phyloP scores from a whole-genome alignment of 352 stramenopile genomes.

The Globisporangium cystogenes region DNA sequence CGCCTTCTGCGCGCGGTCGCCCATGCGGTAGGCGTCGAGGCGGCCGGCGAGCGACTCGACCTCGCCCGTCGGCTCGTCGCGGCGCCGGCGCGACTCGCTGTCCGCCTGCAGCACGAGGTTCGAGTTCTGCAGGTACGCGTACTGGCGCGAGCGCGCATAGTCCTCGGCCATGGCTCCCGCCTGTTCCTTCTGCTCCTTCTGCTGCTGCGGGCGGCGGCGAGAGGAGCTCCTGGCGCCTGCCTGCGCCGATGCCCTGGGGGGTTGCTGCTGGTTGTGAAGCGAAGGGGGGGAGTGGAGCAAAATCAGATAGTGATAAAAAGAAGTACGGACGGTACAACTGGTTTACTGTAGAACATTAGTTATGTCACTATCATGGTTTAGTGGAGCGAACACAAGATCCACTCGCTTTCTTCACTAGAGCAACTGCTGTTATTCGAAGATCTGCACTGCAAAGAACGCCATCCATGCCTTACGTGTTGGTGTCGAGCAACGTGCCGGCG shows the following conservation, averaged over 20 bases:
- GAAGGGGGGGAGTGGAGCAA: too few relatives aligned
- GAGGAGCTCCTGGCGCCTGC: too few relatives aligned
- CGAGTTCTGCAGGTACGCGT: constrained; percentile 92
- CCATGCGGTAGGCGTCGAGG: constrained; percentile 80
- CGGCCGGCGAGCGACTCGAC: constrained; percentile 80
- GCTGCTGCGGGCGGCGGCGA: too few relatives aligned
- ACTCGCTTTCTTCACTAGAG: not conserved
- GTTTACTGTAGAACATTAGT: too few relatives aligned
- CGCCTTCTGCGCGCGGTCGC: constrained; percentile 73
- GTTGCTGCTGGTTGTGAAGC: not conserved
- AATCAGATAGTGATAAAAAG: too few relatives aligned
- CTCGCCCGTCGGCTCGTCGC: constrained; percentile 82
- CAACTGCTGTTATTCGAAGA: too few relatives aligned
- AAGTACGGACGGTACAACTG: too few relatives aligned
- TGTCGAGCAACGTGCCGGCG: constrained; percentile 46
- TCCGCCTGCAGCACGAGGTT: constrained; percentile 94
- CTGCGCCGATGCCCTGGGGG: too few relatives aligned
- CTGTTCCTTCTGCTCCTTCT: too few relatives aligned
- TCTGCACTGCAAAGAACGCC: too few relatives aligned
- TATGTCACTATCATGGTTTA: too few relatives aligned
- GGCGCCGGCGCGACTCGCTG: constrained; percentile 68
- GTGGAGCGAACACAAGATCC: too few relatives aligned
- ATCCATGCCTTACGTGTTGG: constrained; percentile 52
- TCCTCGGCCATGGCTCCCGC: constrained; percentile 78
- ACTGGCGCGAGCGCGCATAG: constrained; percentile 84